Evolutionary conservation across 495 filamentous ascomycete species (phyloP).

Genomic region (Glutinoglossum americanum): DNA sequence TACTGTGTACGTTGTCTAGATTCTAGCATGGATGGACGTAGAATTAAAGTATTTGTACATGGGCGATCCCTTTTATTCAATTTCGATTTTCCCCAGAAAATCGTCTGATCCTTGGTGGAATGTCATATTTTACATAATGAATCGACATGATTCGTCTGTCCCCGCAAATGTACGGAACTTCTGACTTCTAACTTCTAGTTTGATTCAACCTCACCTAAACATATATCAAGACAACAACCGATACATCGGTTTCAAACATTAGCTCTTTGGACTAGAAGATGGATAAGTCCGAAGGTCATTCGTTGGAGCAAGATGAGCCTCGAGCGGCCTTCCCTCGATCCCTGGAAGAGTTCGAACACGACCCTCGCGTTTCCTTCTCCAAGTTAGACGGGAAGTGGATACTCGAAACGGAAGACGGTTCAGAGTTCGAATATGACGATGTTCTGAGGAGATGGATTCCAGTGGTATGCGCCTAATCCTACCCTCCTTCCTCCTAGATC

Average conservation of each 20-base stretch:
- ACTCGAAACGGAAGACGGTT: slow-evolving; percentile 64
- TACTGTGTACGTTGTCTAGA: neutral
- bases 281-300: neutral
- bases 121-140: neutral
- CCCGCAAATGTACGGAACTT: neutral
- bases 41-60: neutral
- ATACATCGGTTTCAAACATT: neutral
- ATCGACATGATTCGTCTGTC: neutral
- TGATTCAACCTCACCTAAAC: neutral
- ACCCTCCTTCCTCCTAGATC: neutral
- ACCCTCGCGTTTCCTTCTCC: slow-evolving; percentile 72
- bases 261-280: neutral
- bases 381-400: slow-evolving; percentile 60
- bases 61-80: neutral
- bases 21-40: neutral
- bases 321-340: slow-evolving; percentile 38
- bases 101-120: neutral
- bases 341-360: slow-evolving; percentile 52
- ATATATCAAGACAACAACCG: neutral
- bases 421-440: slow-evolving; percentile 65
- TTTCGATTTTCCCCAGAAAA: neutral
- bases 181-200: neutral
- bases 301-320: neutral
- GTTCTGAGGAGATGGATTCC: slow-evolving; percentile 59
- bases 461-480: slow-evolving; percentile 26